Base-by-base conservation (phyloP, 2,329 filamentous ascomycete species). In the Chaetothyriales sp. region DNA sequence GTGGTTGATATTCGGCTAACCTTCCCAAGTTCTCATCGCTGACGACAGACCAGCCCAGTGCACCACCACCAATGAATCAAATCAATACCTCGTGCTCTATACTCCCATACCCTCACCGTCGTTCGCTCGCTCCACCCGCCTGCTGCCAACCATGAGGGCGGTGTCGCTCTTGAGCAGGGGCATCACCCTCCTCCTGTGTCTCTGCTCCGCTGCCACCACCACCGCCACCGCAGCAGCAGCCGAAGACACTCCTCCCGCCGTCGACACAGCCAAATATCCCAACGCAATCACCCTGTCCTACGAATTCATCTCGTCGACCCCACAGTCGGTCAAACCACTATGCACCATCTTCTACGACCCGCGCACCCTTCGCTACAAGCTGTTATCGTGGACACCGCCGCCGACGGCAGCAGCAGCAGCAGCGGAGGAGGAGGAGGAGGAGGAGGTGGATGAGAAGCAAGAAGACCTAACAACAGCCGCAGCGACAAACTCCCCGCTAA, bases 401-500 rank as follows among this genome's bases (percentile, higher is more conserved):
- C 54, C 45, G 6, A 25, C 56, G 2, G 50, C n/a, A n/a, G n/a
- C n/a, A n/a, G n/a, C n/a, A n/a, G n/a, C n/a, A n/a, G n/a, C n/a
- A n/a, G n/a, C n/a, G 22, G 22, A 25, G 6, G 22, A 25, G 6
- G 22, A 25, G 6, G 22, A 25, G 6, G 22, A 25, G 6, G 22
- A 25, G 6, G 22, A 25, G 6, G 22, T 3, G 6, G 22, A 25
- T 3, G 22, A 25, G 6, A 6, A 25, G 6, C 3, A 25, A 25
- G 22, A 25, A 25, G 22, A 25, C 3, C 44, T 51, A 36, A 52
- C 52, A 46, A 58, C 46, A 43, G 50, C 42, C 66, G 73, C 57
- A 66, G 72, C 49, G 70, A 72, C 60, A 73, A 79, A 56, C 65
- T 77, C 45, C 71, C 5, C 76, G 74, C 53, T 70, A 77, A 32